A percentile compares a stretch with the other conserved stretches of the same genome.
phyloP scores from a whole-genome alignment of 2,329 filamentous ascomycete species.

The Aureobasidium sp. region DNA sequence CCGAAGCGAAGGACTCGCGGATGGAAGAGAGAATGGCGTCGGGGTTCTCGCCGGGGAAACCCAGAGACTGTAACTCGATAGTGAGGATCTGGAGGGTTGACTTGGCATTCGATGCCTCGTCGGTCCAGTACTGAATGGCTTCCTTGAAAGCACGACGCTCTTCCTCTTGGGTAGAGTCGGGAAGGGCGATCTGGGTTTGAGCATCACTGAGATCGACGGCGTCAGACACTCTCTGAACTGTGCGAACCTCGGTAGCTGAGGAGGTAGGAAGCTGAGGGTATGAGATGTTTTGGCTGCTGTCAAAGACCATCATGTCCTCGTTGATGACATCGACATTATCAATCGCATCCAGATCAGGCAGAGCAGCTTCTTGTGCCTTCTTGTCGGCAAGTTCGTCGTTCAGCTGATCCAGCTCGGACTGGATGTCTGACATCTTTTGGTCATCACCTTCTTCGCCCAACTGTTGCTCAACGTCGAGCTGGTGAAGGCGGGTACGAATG shows the following conservation, averaged over 20 bases:
- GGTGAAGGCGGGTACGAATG: conserved; percentile 27
- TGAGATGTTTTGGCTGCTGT: conserved; percentile 23
- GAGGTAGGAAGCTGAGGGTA: conserved; percentile 24
- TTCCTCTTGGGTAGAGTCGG: conserved; percentile 21
- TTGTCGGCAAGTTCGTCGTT: conserved; percentile 25
- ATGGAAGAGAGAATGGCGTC: conserved; percentile 34
- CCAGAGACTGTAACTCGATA: conserved; percentile 39
- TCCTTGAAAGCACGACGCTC: conserved; percentile 33
- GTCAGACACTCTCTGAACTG: neutral
- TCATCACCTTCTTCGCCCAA: conserved; percentile 34
- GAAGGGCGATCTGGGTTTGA: conserved; percentile 18
- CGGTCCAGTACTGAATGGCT: conserved; percentile 34
- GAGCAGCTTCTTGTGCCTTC: conserved; percentile 8
- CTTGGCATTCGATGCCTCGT: conserved; percentile 34
- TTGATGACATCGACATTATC: conserved; percentile 22
- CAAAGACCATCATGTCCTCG: conserved; percentile 29
- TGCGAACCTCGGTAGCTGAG: conserved; percentile 10
- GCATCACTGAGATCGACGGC: conserved; percentile 10
- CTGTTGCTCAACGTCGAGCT: conserved; percentile 34
- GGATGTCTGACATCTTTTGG: conserved; percentile 26
- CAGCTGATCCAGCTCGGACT: conserved; percentile 25
- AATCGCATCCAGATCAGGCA: conserved; percentile 17
- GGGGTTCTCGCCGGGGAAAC: conserved; percentile 32
- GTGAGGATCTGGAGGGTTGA: conserved; percentile 36
- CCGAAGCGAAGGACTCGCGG: conserved; percentile 35